These are phyloP conservation scores for Rubroshorea leprosula DNA, from an alignment of 345 rosid genomes.

Conservation along the genomic window DNA sequence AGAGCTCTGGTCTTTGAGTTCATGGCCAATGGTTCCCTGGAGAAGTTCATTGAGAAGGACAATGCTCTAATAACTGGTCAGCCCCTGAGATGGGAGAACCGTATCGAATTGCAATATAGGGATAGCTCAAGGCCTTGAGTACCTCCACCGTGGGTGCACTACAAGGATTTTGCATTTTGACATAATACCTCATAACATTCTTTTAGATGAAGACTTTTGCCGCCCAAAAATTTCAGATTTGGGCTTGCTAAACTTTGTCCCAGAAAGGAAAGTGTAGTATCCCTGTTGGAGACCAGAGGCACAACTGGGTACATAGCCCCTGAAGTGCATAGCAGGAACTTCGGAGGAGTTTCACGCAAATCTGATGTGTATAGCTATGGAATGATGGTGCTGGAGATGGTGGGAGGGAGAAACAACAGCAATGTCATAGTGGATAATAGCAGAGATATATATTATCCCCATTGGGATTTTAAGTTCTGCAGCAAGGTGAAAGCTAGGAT, in stretches of 20 bases:
- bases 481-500: background rate
- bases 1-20: constrained; percentile 28
- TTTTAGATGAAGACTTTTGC: constrained; percentile 29
- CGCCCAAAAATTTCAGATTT: constrained; percentile 39
- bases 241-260: constrained; percentile 39
- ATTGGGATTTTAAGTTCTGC: constrained; percentile 10
- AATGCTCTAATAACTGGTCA: background rate
- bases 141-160: constrained; percentile 29
- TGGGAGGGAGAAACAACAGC: constrained; percentile 22
- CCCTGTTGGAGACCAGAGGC: constrained; percentile 21
- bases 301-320: constrained; percentile 29
- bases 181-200: too few species aligned
- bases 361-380: constrained; percentile 13
- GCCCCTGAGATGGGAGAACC: constrained; percentile 16
- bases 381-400: constrained; percentile 23
- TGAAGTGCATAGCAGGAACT: constrained; percentile 20
- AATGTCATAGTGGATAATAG: background rate
- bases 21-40: constrained; percentile 29
- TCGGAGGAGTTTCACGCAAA: constrained; percentile 19
- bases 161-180: constrained; percentile 32
- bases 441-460: constrained; percentile 14
- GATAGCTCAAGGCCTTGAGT: constrained; percentile 28
- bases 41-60: constrained; percentile 14
- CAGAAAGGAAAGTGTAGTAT: constrained; percentile 22
- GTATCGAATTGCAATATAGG: constrained; percentile 16